Conservation (phyloP, 192 early-diverging fungal species). For the Chytriomyces sp. region DNA sequence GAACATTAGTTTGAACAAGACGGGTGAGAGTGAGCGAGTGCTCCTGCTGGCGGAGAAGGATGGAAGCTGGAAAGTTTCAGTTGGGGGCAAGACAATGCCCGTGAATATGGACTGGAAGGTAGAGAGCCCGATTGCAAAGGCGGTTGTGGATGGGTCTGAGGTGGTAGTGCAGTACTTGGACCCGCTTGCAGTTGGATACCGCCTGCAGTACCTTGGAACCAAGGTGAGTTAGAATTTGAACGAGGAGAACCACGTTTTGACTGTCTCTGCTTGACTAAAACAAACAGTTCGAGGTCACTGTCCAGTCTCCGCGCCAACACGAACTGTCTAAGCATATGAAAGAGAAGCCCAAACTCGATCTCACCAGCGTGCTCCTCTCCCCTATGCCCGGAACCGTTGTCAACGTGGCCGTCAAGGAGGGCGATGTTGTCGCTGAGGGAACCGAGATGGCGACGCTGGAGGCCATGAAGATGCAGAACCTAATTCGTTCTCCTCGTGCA, state of each 20-base stretch:
- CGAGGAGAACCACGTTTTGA: no score
- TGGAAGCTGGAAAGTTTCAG: slow-evolving; percentile 10
- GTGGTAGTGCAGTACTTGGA: slow-evolving; percentile 72
- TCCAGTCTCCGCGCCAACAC: slow-evolving; percentile 64
- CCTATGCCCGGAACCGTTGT: slow-evolving; percentile 95
- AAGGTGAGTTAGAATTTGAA: slow-evolving; percentile 43
- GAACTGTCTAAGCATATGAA: slow-evolving; percentile 72
- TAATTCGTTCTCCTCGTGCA: slow-evolving; percentile 73
- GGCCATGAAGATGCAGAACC: slow-evolving; percentile 97
- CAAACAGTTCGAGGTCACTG: slow-evolving; percentile 71
- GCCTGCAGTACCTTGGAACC: slow-evolving; percentile 79
- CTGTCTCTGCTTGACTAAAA: no score
- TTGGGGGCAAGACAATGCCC: slow-evolving; percentile 31
- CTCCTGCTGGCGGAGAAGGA: slow-evolving; percentile 10
- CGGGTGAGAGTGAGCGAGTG: slow-evolving; percentile 23
- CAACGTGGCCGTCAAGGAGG: slow-evolving; percentile 75
- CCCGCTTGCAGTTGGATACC: slow-evolving; percentile 72
- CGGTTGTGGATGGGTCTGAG: slow-evolving; percentile 40
- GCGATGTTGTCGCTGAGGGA: slow-evolving; percentile 80
- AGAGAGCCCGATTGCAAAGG: slow-evolving; percentile 72
- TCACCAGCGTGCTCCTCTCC: slow-evolving; percentile 71
- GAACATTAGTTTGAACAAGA: slow-evolving; percentile 19
- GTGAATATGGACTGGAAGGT: slow-evolving; percentile 69
- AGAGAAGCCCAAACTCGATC: slow-evolving; percentile 72
- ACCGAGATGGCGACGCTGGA: slow-evolving; percentile 85